phyloP scores from a whole-genome alignment of 768 basidiomycete species.

The Kwoniella europaea region DNA sequence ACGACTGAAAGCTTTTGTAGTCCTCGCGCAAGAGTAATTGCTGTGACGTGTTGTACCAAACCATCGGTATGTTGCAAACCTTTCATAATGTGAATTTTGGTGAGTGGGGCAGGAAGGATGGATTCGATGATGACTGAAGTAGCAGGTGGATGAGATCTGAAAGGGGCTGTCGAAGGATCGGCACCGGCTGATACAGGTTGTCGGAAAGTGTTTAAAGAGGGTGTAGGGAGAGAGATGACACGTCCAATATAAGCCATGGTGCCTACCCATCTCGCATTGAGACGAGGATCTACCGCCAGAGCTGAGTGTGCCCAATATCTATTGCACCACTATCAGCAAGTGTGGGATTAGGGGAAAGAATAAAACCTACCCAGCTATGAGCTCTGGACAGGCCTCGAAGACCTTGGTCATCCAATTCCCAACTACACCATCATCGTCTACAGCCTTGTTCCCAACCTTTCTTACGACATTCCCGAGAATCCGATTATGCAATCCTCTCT shows the following conservation, averaged over 20 bases:
- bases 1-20: conserved; percentile 73
- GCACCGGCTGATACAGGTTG: conserved; percentile 38
- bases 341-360: background rate
- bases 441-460: conserved; percentile 70
- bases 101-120: conserved; percentile 73
- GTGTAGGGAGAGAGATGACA: conserved; percentile 77
- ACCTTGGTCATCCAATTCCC: conserved; percentile 84
- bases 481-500: conserved; percentile 67
- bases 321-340: background rate
- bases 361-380: conserved; percentile 71
- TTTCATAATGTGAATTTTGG: conserved; percentile 76
- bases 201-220: conserved; percentile 68
- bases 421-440: conserved; percentile 76
- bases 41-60: conserved; percentile 84
- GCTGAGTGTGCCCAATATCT: conserved; percentile 58
- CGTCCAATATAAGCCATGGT: conserved; percentile 82
- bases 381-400: conserved; percentile 79
- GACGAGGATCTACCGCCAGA: conserved; percentile 51
- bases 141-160: conserved; percentile 74
- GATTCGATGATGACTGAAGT: conserved; percentile 74
- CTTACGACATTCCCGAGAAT: conserved; percentile 77
- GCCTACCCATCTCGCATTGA: conserved; percentile 70
- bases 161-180: conserved; percentile 28
- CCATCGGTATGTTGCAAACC: conserved; percentile 74
- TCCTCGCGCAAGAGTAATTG: conserved; percentile 75